Percentiles rank a stretch among this genome's conserved stretches.
phyloP scores from a whole-genome alignment of 2,329 filamentous ascomycete genomes.

The Cladosporium cucumerinum region DNA sequence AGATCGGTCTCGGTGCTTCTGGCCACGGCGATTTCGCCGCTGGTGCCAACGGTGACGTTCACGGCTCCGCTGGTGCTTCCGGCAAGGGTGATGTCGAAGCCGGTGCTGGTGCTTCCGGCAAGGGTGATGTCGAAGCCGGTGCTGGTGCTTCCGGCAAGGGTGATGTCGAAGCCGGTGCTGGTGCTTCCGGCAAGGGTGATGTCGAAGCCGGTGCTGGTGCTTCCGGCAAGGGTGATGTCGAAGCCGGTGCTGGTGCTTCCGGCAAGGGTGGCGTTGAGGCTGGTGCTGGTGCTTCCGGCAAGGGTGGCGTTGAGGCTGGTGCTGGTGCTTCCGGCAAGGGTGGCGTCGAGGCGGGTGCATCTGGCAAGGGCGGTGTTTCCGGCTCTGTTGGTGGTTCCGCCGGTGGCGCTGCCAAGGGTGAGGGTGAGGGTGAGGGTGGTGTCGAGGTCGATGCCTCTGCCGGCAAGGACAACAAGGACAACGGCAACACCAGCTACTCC shows the following conservation, averaged over 20 bases:
- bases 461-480: slow-evolving; percentile 1
- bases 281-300: neutral
- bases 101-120: neutral
- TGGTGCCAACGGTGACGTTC: neutral
- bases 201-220: neutral
- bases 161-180: no score
- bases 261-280: neutral
- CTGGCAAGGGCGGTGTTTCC: neutral
- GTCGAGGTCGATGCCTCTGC: neutral
- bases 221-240: neutral
- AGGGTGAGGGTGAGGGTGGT: slow-evolving; percentile 3
- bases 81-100: neutral
- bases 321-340: neutral
- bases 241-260: neutral
- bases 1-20: slow-evolving; percentile 12
- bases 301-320: neutral
- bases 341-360: neutral
- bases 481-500: slow-evolving; percentile 5
- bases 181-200: neutral
- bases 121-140: neutral
- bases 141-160: neutral
- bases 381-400: slow-evolving; percentile 8
- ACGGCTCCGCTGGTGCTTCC: neutral
- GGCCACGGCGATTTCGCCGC: neutral
- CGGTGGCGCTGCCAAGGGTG: neutral